Conservation (phyloP, 805 yeast genomes). For the Scheffersomyces stipitis region DNA sequence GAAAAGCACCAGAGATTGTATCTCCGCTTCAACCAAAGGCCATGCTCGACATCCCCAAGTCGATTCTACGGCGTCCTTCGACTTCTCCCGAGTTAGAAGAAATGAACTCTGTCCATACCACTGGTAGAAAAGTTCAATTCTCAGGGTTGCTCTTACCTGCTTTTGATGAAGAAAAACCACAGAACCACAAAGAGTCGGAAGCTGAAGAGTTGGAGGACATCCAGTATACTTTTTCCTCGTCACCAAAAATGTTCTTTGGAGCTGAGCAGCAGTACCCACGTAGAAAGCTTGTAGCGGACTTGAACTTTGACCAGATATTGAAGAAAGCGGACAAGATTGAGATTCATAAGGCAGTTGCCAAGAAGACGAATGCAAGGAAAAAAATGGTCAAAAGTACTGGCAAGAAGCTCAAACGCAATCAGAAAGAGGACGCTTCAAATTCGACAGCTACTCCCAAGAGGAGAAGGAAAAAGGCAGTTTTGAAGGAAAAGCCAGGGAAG, state of each 20-base stretch:
- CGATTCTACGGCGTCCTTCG: constrained; percentile 3
- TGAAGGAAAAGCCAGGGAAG: not conserved
- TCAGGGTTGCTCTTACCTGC: constrained; percentile 12
- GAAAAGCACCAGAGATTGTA: not conserved
- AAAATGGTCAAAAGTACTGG: no score
- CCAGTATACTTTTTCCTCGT: constrained; percentile 22
- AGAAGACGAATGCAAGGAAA: no score
- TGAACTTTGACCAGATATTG: constrained; percentile 29
- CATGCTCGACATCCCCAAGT: not conserved
- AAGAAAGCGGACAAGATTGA: constrained; percentile 14
- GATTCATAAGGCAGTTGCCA: not conserved
- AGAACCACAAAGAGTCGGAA: not conserved
- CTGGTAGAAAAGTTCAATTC: constrained; percentile 7
- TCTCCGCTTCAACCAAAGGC: constrained; percentile 1
- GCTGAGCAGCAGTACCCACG: constrained; percentile 21
- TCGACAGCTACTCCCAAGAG: not conserved
- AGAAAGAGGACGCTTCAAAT: no score
- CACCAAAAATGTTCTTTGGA: constrained; percentile 27
- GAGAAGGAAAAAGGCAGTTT: not conserved
- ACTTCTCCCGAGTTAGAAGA: no score
- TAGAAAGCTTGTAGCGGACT: constrained; percentile 27
- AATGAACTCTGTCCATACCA: not conserved
- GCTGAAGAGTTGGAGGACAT: constrained; percentile 10
- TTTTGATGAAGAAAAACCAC: constrained; percentile 13
- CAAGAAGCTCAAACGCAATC: no score